Percentiles rank a stretch among this genome's conserved stretches.
Conservation (phyloP, 2,329 filamentous ascomycete species). For the Ascochyta rabiei region DNA sequence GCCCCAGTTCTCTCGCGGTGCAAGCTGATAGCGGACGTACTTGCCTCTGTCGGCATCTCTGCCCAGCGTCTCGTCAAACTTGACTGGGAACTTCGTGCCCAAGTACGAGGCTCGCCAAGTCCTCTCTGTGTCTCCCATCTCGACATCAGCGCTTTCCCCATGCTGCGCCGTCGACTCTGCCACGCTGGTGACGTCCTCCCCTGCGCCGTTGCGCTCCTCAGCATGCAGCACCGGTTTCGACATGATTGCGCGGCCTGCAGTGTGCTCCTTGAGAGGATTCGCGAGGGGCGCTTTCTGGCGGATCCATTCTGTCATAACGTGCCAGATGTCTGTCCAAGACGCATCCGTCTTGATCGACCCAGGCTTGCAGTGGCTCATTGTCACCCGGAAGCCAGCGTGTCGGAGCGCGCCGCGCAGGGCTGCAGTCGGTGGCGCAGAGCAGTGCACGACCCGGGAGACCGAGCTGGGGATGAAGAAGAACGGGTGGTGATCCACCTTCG, state of each 20-base stretch:
- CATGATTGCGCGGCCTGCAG: constrained; percentile 74
- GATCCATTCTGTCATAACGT: constrained; percentile 91
- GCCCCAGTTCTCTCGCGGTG: constrained; percentile 92
- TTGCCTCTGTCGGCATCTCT: constrained; percentile 69
- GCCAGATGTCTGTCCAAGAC: constrained; percentile 88
- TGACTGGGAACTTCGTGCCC: constrained; percentile 60
- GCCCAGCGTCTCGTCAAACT: constrained; percentile 82
- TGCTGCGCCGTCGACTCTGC: constrained; percentile 9
- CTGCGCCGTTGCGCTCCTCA: constrained; percentile 6
- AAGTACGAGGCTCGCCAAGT: constrained; percentile 31
- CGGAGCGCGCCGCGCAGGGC: constrained; percentile 80
- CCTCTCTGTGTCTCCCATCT: constrained; percentile 9
- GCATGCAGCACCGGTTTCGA: constrained; percentile 32
- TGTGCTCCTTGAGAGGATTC: constrained; percentile 71
- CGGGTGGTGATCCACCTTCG: constrained; percentile 70
- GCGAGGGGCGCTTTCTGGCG: constrained; percentile 81
- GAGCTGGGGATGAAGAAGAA: constrained; percentile 85
- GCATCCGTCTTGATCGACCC: constrained; percentile 95
- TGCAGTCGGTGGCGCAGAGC: constrained; percentile 77
- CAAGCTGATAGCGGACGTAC: constrained; percentile 85
- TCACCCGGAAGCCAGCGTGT: constrained; percentile 79
- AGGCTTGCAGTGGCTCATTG: constrained; percentile 85
- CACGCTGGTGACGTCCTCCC: neutral
- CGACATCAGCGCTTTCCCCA: constrained; percentile 2
- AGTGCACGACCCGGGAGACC: constrained; percentile 78